Conservation (phyloP, 305 asterid genomes). For the Fraxinus platypoda region DNA sequence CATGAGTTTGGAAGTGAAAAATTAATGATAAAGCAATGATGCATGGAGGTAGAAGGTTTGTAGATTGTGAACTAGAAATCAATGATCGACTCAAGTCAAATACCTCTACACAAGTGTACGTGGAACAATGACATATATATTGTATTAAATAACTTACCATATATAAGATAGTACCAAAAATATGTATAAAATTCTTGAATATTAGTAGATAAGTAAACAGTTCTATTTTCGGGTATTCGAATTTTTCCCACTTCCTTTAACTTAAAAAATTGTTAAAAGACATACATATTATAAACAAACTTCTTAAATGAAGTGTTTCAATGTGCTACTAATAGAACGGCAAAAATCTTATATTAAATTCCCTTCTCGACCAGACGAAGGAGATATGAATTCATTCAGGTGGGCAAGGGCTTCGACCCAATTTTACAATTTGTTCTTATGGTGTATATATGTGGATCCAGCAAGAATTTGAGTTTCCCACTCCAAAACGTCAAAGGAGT, state of each 20-base stretch:
- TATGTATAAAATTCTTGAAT: background rate
- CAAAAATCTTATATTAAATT: background rate
- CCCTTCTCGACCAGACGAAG: background rate
- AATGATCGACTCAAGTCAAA: background rate
- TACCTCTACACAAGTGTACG: background rate
- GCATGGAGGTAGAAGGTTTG: background rate
- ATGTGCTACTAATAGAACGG: background rate
- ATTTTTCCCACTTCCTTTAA: background rate
- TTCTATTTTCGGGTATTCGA: no score
- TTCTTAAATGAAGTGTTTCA: background rate
- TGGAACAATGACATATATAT: background rate
- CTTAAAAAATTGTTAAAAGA: background rate
- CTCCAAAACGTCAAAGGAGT: slow-evolving; percentile 15
- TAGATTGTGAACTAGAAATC: background rate
- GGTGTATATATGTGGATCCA: background rate
- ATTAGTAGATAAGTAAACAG: background rate
- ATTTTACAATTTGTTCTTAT: background rate
- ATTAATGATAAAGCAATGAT: background rate
- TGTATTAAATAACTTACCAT: background rate
- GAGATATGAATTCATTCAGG: background rate
- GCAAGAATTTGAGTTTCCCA: background rate
- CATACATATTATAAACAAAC: background rate
- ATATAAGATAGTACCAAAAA: background rate
- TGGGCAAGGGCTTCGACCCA: background rate
- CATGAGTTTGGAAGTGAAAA: background rate